Evolutionary conservation across 2,329 filamentous ascomycete species (phyloP), one percentile per base, ranked within the genome.

Genomic region (Phaeosphaeria sp.): DNA sequence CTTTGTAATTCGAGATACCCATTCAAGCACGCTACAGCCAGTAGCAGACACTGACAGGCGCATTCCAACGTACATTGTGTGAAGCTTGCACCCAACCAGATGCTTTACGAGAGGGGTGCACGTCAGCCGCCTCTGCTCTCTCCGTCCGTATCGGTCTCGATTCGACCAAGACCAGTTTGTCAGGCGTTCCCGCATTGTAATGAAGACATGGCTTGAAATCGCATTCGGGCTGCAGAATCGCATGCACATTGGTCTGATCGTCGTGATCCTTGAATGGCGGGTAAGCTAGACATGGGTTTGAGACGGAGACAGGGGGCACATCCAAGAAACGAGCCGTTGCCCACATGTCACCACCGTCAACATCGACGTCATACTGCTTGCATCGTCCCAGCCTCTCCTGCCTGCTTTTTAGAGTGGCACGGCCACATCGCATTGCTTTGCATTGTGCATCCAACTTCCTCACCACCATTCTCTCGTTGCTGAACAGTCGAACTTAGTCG

Each of bases 201-300:
- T 58, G 53, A 56, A 42, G 23, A 49, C 20, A 51, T 54, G 48
- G 52, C 57, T 50, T 58, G 63, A 58, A 69, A 58, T 50, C 48
- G 57, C 46, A 62, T 58, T 21, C 52, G 54, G 54, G 58, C 54
- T 50, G 54, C 58, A 53, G 56, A 59, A 33, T 54, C 48, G 61
- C 66, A 71, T 69, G 65, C 62, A 56, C 58, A 72, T 72, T 71
- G 69, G 69, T 43, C 43, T 63, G 67, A 71, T 73, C 65, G 55
- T 50, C 65, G 60, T 52, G 52, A 70, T 67, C 67, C 69, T 57
- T 61, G 68, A 9, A 56, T 61, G 54, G 66, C 47, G 61, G 49
- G 50, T 54, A 44, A 52, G 56, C 63, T 65, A 67, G 54, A 52
- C 54, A 55, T 62, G 64, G 60, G 56, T 64, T 27, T 53, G 64